Evolutionary conservation across 176 grass and related monocot species (phyloP).

Genomic region (Zoysia pacifica): DNA sequence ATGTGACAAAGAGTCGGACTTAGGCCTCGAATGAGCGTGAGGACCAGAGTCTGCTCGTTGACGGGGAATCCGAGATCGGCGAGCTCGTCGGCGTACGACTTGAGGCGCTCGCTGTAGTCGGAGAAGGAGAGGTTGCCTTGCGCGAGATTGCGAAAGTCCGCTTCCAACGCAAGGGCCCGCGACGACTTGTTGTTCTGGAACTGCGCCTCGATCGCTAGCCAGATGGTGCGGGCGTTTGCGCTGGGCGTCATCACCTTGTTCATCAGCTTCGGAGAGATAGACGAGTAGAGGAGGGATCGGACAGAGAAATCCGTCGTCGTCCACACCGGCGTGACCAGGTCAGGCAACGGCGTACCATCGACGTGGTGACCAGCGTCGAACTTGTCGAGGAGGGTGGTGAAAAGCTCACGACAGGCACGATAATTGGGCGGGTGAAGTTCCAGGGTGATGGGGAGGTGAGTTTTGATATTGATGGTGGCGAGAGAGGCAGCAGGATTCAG

Average conservation of each 20-base stretch:
- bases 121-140: neutral
- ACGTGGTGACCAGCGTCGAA: neutral
- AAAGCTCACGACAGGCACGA: accelerated
- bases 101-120: neutral
- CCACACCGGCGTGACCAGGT: neutral
- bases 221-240: neutral
- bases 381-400: neutral
- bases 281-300: neutral
- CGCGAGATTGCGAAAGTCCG: neutral
- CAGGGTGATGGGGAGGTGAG: neutral
- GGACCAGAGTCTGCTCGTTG: too few relatives aligned
- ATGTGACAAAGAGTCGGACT: too few relatives aligned
- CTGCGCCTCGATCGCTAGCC: neutral
- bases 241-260: accelerated
- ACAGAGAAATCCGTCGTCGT: neutral
- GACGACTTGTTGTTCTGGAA: neutral
- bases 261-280: neutral
- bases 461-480: neutral
- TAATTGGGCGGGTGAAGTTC: neutral
- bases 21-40: too few relatives aligned
- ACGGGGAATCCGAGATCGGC: too few relatives aligned
- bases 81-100: too few relatives aligned
- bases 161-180: neutral
- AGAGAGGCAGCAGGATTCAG: neutral
- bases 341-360: neutral